These are phyloP conservation scores for Pinus taeda DNA, from an alignment of 75 land plant species.

Conservation along the genomic window DNA sequence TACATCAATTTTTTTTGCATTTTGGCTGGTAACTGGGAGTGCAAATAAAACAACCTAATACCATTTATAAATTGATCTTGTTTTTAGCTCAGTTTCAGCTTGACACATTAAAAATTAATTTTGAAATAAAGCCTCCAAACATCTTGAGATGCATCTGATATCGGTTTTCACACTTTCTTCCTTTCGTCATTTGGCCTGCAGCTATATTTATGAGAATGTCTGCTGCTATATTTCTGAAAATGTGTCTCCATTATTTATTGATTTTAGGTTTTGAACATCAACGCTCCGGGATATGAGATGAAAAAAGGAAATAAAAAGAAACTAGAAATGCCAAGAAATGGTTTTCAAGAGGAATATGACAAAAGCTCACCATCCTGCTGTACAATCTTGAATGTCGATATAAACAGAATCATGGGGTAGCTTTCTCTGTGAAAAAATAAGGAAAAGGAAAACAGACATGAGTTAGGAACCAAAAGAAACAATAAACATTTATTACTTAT, in stretches of 20 bases:
- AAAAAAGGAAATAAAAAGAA: neutral
- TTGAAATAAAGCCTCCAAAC: no score
- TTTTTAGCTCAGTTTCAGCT: no score
- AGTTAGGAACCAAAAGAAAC: neutral
- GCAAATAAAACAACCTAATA: no score
- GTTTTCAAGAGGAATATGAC: neutral
- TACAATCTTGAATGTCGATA: constrained; percentile 53
- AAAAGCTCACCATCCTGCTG: constrained; percentile 70
- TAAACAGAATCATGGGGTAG: constrained; percentile 78
- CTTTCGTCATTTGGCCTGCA: neutral
- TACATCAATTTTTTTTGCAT: no score
- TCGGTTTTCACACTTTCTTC: no score
- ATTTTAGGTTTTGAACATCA: neutral
- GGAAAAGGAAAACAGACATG: neutral
- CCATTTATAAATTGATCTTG: no score
- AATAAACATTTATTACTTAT: neutral
- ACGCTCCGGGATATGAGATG: neutral
- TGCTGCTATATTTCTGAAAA: neutral
- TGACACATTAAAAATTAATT: no score
- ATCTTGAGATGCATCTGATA: no score
- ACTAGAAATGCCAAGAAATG: neutral
- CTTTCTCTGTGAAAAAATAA: constrained; percentile 60
- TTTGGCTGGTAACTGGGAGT: no score
- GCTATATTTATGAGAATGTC: no score
- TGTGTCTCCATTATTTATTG: neutral